Percentiles rank a stretch among this genome's conserved stretches.
Evolutionary conservation across 2,329 filamentous ascomycete genomes (phyloP).

Genomic region (Colletotrichum chlorophyti): DNA sequence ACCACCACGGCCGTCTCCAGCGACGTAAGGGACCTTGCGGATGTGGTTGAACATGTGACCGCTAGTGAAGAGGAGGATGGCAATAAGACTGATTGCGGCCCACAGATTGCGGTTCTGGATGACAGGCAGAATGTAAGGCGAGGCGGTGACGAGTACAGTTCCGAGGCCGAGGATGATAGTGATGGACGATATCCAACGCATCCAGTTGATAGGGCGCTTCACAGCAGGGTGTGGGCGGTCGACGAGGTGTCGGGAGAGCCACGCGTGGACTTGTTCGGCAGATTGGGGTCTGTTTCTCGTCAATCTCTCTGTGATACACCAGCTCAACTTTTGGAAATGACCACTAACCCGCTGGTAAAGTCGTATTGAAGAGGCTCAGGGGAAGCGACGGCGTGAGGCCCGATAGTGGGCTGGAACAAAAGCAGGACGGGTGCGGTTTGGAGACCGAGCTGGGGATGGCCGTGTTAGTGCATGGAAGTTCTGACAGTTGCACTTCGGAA

Average conservation of each 20-base stretch:
- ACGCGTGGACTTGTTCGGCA: slow-evolving; percentile 80
- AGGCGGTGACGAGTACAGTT: slow-evolving; percentile 74
- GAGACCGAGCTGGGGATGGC: slow-evolving; percentile 74
- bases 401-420: slow-evolving; percentile 84
- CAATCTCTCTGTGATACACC: slow-evolving; percentile 2
- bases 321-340: not conserved
- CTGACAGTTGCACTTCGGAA: not conserved
- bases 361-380: slow-evolving; percentile 80
- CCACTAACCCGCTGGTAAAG: slow-evolving; percentile 77
- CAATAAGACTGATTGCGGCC: slow-evolving; percentile 88
- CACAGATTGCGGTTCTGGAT: slow-evolving; percentile 92
- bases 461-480: slow-evolving; percentile 8
- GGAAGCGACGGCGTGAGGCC: slow-evolving; percentile 76
- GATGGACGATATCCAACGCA: slow-evolving; percentile 72
- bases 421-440: slow-evolving; percentile 93
- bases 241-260: slow-evolving; percentile 82
- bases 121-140: slow-evolving; percentile 80
- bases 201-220: slow-evolving; percentile 85
- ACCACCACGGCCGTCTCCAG: slow-evolving; percentile 82
- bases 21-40: slow-evolving; percentile 91
- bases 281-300: slow-evolving; percentile 63
- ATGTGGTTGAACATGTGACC: slow-evolving; percentile 99
- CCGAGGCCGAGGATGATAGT: slow-evolving; percentile 73
- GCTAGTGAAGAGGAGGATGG: slow-evolving; percentile 90
- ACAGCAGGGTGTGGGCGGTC: slow-evolving; percentile 79